Conservation (phyloP, 2,329 filamentous ascomycete species). For the Aspergillus ochraceoroseus region DNA sequence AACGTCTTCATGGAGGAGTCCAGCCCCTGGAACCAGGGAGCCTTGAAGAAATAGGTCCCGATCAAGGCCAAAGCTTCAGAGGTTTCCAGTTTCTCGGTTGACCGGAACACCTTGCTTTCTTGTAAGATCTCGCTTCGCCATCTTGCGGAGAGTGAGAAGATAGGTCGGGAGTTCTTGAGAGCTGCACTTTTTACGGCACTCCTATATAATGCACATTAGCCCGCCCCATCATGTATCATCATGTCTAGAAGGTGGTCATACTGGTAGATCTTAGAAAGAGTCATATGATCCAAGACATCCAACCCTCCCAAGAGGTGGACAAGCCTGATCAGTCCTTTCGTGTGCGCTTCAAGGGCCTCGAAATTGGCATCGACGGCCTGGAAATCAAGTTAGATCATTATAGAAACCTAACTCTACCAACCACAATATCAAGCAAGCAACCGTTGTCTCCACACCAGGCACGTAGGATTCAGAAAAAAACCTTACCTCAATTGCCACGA, state of each 20-base stretch:
- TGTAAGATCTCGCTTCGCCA: slow-evolving; percentile 16
- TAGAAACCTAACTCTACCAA: too few species aligned
- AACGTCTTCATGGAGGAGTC: slow-evolving; percentile 3
- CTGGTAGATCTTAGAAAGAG: slow-evolving; percentile 20
- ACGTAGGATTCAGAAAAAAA: not conserved
- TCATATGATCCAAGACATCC: slow-evolving; percentile 17
- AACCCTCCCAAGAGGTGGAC: slow-evolving; percentile 16
- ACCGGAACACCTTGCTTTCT: slow-evolving; percentile 12
- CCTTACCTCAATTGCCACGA: slow-evolving; percentile 12
- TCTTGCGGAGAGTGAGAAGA: slow-evolving; percentile 13
- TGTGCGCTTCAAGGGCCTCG: slow-evolving; percentile 16
- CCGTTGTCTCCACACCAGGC: too few species aligned
- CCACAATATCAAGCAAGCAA: too few species aligned
- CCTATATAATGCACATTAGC: slow-evolving; percentile 11
- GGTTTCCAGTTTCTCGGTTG: not conserved
- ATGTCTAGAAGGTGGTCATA: slow-evolving; percentile 3
- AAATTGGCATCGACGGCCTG: slow-evolving; percentile 19
- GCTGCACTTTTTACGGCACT: slow-evolving; percentile 13
- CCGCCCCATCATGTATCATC: slow-evolving; percentile 6
- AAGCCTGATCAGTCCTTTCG: slow-evolving; percentile 15
- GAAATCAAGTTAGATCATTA: too few species aligned
- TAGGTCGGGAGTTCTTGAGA: slow-evolving; percentile 11
- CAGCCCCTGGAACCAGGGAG: slow-evolving; percentile 1
- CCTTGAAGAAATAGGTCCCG: not conserved
- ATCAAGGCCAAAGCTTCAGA: not conserved